A percentile compares a stretch with the other conserved stretches of the same genome.
phyloP scores from a whole-genome alignment of 2,329 filamentous ascomycete genomes.

The Colletotrichum brevisporum region DNA sequence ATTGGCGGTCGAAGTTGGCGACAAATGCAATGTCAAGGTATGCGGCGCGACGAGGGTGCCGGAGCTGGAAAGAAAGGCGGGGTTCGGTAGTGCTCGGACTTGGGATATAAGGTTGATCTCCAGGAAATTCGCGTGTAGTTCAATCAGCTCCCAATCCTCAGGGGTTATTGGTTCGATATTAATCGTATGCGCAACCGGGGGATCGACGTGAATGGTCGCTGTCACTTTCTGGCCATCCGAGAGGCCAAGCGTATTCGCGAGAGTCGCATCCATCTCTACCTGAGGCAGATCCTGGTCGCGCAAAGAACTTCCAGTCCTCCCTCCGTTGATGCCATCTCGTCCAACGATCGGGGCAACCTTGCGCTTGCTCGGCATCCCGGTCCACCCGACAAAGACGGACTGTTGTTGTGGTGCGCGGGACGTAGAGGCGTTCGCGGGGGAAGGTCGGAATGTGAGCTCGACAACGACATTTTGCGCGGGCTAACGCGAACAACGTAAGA shows the following conservation, averaged over 20 bases:
- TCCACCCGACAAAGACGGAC: constrained; percentile 94
- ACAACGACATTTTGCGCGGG: constrained; percentile 96
- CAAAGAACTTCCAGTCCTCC: constrained; percentile 66
- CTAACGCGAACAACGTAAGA: constrained; percentile 57
- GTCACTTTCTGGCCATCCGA: constrained; percentile 85
- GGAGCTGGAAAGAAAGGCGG: constrained; percentile 70
- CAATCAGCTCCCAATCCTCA: constrained; percentile 99
- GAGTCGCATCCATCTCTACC: constrained; percentile 89
- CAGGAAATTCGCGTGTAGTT: constrained; percentile 94
- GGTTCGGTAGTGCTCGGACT: constrained; percentile 93
- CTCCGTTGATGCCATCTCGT: constrained; percentile 78
- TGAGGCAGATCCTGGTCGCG: constrained; percentile 83
- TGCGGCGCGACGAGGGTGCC: constrained; percentile 73
- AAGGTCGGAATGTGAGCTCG: constrained; percentile 82
- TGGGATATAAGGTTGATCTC: constrained; percentile 94
- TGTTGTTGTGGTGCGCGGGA: constrained; percentile 66
- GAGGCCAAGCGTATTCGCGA: constrained; percentile 83
- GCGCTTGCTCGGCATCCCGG: constrained; percentile 95
- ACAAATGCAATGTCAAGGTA: constrained; percentile 91
- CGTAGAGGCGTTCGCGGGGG: constrained; percentile 59
- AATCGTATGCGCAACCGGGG: constrained; percentile 91
- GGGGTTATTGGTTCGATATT: constrained; percentile 96
- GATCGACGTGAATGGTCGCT: constrained; percentile 84
- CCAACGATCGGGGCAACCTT: constrained; percentile 80
- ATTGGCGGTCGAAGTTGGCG: constrained; percentile 94